These are phyloP conservation scores for Colletotrichum sojae DNA, from an alignment of 2,329 filamentous ascomycete species.

Conservation along the genomic window DNA sequence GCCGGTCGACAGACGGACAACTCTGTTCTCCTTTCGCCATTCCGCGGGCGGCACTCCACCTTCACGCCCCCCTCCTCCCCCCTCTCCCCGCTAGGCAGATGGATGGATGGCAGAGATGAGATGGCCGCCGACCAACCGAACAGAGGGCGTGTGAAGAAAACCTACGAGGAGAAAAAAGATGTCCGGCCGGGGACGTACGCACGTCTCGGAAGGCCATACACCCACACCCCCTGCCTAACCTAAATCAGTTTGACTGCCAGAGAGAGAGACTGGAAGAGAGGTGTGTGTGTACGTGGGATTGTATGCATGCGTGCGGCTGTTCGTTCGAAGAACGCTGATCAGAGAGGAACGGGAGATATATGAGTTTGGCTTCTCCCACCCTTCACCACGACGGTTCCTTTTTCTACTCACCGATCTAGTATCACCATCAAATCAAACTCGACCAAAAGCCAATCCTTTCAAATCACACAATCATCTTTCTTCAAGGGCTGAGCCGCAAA, in stretches of 20 bases:
- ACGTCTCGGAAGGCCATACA: constrained; percentile 1
- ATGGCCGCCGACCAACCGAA: neutral
- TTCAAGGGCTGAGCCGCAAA: constrained; percentile 23
- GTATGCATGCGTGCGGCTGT: neutral
- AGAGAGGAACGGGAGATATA: constrained; percentile 36
- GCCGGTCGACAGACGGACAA: constrained; percentile 32
- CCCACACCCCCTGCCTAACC: neutral
- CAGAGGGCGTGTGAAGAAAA: neutral
- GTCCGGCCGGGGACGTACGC: constrained; percentile 4
- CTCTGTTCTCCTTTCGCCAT: constrained; percentile 13
- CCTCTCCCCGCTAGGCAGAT: neutral
- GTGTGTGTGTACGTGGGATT: no score
- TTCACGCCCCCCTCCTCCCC: neutral
- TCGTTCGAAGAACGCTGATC: constrained; percentile 10
- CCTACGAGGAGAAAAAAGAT: no score
- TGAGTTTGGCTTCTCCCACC: constrained; percentile 29
- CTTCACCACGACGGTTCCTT: constrained; percentile 6
- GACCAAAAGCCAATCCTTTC: constrained; percentile 5
- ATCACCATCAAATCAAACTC: neutral
- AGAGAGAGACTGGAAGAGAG: no score
- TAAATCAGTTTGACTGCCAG: no score
- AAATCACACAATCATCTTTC: neutral
- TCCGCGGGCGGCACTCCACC: neutral
- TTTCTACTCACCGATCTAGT: constrained; percentile 3
- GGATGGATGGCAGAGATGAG: neutral